These are phyloP conservation scores for Salix exigua DNA, from an alignment of 345 rosid genomes.

Conservation along the genomic window DNA sequence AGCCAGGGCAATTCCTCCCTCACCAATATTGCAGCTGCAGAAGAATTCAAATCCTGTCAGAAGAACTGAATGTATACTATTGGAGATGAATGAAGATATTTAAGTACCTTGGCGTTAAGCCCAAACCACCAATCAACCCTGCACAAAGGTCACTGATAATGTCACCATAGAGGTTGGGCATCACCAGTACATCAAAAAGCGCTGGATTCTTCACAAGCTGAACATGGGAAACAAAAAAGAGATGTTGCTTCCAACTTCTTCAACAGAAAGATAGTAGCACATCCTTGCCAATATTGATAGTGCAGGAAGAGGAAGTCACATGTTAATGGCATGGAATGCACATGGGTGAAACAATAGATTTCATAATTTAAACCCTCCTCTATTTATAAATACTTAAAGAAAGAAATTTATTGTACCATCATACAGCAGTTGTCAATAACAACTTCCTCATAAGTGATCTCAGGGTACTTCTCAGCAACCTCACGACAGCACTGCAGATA, in stretches of 20 bases:
- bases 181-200: constrained; percentile 94
- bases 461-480: constrained; percentile 97
- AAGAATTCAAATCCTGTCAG: constrained; percentile 13
- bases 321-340: not conserved
- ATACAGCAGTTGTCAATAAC: constrained; percentile 99
- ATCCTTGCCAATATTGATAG: no score
- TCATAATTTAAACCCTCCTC: not conserved
- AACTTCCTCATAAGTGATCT: constrained; percentile 90
- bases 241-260: constrained; percentile 6
- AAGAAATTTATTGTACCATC: constrained; percentile 60
- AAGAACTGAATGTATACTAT: not conserved
- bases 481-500: constrained; percentile 94
- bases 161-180: constrained; percentile 99
- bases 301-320: not conserved
- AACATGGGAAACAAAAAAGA: constrained; percentile 13
- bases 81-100: not conserved
- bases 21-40: constrained; percentile 96
- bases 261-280: not conserved
- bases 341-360: not conserved
- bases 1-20: constrained; percentile 97
- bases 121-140: constrained; percentile 92
- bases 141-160: constrained; percentile 98
- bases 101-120: constrained; percentile 89
- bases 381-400: not conserved
- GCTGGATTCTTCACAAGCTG: constrained; percentile 99